Evolutionary conservation across 2,329 filamentous ascomycete species (phyloP).

Genomic region (Orbilia ellipsospora): DNA sequence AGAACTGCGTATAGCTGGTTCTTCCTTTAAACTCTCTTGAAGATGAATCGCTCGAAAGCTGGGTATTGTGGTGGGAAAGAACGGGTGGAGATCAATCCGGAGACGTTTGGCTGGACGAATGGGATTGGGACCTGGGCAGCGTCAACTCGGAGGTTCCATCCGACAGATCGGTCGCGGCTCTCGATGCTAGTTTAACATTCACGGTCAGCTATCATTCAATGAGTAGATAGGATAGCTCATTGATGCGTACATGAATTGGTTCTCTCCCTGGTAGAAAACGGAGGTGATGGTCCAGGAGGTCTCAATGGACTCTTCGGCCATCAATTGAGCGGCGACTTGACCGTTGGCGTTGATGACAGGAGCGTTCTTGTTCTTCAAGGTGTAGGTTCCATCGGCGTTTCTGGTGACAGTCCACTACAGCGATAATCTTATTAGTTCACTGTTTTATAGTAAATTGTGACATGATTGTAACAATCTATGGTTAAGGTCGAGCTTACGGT

Average conservation of each 20-base stretch:
- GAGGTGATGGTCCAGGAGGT: conserved; percentile 39
- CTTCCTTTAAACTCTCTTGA: conserved; percentile 21
- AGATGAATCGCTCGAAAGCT: conserved; percentile 29
- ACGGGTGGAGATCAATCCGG: conserved; percentile 26
- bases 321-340: conserved; percentile 30
- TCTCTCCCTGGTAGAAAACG: conserved; percentile 26
- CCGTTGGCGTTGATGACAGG: conserved; percentile 19
- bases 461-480: background rate
- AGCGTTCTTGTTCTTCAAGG: conserved; percentile 21
- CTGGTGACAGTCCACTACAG: conserved; percentile 30
- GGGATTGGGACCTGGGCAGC: conserved; percentile 14
- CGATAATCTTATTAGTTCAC: conserved; percentile 4
- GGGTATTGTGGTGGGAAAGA: conserved; percentile 39
- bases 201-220: background rate
- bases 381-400: conserved; percentile 38
- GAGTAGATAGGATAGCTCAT: too few species aligned
- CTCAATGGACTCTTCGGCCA: conserved; percentile 3
- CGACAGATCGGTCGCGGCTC: conserved; percentile 15
- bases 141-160: conserved; percentile 30
- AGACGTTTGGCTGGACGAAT: conserved; percentile 25
- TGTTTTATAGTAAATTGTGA: background rate
- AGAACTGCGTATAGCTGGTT: too few species aligned
- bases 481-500: conserved; percentile 15
- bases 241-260: conserved; percentile 42
- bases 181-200: conserved; percentile 24